Percentiles rank a stretch among this genome's conserved stretches.
These are phyloP conservation scores for Suillus hirtellus DNA, from an alignment of 768 basidiomycete species.

Conservation along the genomic window DNA sequence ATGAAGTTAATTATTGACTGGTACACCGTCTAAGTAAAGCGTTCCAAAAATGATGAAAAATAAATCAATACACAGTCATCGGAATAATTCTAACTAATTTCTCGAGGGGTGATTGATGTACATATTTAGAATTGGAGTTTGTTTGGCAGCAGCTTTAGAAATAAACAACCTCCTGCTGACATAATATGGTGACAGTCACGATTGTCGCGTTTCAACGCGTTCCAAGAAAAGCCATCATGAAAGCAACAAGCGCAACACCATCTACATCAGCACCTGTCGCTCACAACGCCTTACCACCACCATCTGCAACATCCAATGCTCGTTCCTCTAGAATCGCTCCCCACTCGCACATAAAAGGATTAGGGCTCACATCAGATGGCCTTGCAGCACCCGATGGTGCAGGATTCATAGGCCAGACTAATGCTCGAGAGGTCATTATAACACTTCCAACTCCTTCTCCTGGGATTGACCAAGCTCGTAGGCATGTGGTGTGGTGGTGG, in stretches of 20 bases:
- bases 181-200: conserved; percentile 12
- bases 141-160: conserved; percentile 13
- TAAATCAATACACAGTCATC: not conserved
- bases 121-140: not conserved
- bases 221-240: conserved; percentile 27
- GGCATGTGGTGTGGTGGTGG: conserved; percentile 91
- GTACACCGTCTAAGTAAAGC: not conserved
- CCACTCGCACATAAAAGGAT: conserved; percentile 96
- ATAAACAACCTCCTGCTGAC: conserved; percentile 15
- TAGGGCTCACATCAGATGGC: conserved; percentile 86
- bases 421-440: conserved; percentile 78
- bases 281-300: conserved; percentile 74
- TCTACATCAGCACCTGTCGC: conserved; percentile 57
- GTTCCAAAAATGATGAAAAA: not conserved
- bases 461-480: conserved; percentile 28
- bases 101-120: not conserved
- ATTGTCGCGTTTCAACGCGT: conserved; percentile 4
- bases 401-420: conserved; percentile 89
- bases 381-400: conserved; percentile 68
- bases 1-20: not conserved
- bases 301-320: conserved; percentile 57
- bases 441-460: not conserved
- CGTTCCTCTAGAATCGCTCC: conserved; percentile 82
- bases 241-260: conserved; percentile 43
- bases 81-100: not conserved